A percentile compares a stretch with the other conserved stretches of the same genome.
These are phyloP conservation scores for Kandelia obovata DNA, from an alignment of 345 rosid genomes.

Conservation along the genomic window DNA sequence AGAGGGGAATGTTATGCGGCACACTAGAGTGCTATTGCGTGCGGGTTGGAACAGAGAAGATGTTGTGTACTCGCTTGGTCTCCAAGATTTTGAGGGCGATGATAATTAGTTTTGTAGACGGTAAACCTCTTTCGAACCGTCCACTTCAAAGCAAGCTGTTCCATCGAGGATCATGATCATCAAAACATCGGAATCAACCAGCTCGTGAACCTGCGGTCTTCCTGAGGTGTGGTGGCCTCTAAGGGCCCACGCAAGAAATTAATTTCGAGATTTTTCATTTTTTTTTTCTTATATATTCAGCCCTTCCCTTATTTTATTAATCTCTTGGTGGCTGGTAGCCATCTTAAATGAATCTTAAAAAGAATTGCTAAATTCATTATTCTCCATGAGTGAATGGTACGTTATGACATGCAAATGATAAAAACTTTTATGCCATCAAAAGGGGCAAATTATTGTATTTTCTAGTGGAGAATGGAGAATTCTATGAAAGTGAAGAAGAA, in stretches of 20 bases:
- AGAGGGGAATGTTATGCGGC: slow-evolving; percentile 21
- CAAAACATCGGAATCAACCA: slow-evolving; percentile 1
- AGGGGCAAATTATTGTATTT: too few species aligned
- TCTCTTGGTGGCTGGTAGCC: too few species aligned
- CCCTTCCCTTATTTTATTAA: too few species aligned
- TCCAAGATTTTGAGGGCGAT: slow-evolving; percentile 15
- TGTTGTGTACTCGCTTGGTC: slow-evolving; percentile 53
- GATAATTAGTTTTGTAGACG: not conserved
- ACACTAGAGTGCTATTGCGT: slow-evolving; percentile 30
- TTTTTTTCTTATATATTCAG: not conserved
- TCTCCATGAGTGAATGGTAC: too few species aligned
- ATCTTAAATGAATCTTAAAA: too few species aligned
- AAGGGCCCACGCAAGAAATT: not conserved
- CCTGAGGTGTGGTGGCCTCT: slow-evolving; percentile 13
- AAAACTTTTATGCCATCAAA: too few species aligned
- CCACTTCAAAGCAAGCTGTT: not conserved
- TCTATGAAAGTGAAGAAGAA: too few species aligned
- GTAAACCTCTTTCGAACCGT: not conserved
- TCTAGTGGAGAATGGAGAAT: too few species aligned
- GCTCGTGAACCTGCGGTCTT: not conserved
- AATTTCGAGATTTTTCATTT: not conserved
- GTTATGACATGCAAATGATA: too few species aligned
- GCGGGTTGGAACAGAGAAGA: slow-evolving; percentile 64
- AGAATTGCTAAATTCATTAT: too few species aligned
- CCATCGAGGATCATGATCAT: slow-evolving; percentile 6